These are phyloP conservation scores for Didymella segeticola DNA, from an alignment of 2,329 filamentous ascomycete species.

Conservation along the genomic window DNA sequence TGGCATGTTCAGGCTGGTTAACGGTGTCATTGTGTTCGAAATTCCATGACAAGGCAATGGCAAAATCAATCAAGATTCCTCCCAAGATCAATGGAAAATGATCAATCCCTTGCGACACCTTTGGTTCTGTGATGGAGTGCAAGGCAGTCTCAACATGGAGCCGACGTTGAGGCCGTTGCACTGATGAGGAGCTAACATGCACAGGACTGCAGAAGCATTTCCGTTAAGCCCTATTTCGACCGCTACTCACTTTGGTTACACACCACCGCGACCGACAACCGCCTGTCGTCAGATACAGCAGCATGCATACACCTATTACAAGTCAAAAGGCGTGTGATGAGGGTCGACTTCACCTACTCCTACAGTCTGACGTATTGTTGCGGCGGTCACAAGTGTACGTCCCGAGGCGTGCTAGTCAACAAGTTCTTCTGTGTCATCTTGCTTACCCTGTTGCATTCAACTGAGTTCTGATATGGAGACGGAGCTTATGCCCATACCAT, in stretches of 20 bases:
- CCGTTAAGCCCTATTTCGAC: not conserved
- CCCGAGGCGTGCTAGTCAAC: too few relatives aligned
- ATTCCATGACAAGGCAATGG: constrained; percentile 48
- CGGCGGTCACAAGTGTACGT: too few relatives aligned
- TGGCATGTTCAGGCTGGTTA: constrained; percentile 48
- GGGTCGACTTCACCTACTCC: too few relatives aligned
- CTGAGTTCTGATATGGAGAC: too few relatives aligned
- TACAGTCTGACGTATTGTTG: too few relatives aligned
- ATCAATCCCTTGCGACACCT: constrained; percentile 30
- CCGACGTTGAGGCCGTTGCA: not conserved
- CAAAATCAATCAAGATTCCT: constrained; percentile 48
- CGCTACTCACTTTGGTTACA: not conserved
- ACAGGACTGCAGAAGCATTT: not conserved
- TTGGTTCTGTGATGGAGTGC: constrained; percentile 15
- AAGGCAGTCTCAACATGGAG: not conserved
- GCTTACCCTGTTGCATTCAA: too few relatives aligned
- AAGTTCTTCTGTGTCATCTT: too few relatives aligned
- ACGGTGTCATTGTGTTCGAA: constrained; percentile 48
- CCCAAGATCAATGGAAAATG: constrained; percentile 47
- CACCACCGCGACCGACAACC: too few relatives aligned
- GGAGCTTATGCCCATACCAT: too few relatives aligned
- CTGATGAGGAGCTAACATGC: not conserved
- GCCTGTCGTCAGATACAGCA: too few relatives aligned
- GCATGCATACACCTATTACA: too few relatives aligned
- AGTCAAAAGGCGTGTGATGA: too few relatives aligned